A percentile compares a stretch with the other conserved stretches of the same genome.
phyloP scores from a whole-genome alignment of 2,329 filamentous ascomycete genomes.

The Sordariomycetes sp. region DNA sequence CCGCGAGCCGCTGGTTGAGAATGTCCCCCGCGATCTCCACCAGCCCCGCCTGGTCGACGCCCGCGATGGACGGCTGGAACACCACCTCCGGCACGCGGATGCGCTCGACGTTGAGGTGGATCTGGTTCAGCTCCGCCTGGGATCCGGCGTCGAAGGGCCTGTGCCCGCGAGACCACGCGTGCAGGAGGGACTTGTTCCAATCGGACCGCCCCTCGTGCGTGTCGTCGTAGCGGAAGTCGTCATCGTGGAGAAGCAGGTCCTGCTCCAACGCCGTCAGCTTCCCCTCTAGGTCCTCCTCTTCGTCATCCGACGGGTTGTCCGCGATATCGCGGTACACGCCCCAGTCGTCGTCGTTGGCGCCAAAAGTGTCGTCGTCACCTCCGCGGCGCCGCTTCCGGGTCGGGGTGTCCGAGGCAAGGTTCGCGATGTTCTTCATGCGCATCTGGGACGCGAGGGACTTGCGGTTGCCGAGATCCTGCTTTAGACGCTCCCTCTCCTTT shows the following conservation, averaged over 20 bases:
- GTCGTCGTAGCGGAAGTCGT: constrained; percentile 81
- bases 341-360: constrained; percentile 96
- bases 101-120: constrained; percentile 93
- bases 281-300: constrained; percentile 75
- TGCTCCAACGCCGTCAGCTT: constrained; percentile 69
- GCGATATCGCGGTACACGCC: constrained; percentile 91
- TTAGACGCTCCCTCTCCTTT: constrained; percentile 86
- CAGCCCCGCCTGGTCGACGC: constrained; percentile 85
- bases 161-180: constrained; percentile 82
- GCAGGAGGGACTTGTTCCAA: constrained; percentile 86
- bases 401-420: constrained; percentile 83
- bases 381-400: constrained; percentile 75
- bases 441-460: constrained; percentile 95
- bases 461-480: constrained; percentile 89
- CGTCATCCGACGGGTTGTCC: constrained; percentile 70
- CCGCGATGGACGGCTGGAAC: constrained; percentile 86
- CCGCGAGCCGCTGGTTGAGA: constrained; percentile 66
- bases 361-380: constrained; percentile 91
- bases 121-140: constrained; percentile 70
- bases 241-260: constrained; percentile 78
- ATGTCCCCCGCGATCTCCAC: constrained; percentile 89
- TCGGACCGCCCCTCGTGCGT: constrained; percentile 87
- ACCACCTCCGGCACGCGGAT: constrained; percentile 90
- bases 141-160: constrained; percentile 75
- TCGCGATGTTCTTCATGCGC: constrained; percentile 96